Evolutionary conservation across 2,329 filamentous ascomycete species (phyloP), one percentile per base, ranked within the genome.

Genomic region (Phaeoacremonium minimum): DNA sequence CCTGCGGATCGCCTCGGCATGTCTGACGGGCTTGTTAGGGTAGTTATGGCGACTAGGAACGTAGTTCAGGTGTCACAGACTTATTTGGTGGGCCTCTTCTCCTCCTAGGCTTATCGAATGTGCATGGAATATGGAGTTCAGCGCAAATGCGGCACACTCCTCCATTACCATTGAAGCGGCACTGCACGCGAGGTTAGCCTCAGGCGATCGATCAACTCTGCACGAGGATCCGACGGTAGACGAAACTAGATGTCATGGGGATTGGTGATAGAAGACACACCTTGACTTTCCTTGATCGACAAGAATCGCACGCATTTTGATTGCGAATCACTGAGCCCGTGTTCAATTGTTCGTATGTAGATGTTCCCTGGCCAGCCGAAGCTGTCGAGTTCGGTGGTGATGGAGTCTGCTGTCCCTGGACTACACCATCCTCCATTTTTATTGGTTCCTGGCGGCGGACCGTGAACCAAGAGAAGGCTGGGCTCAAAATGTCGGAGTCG

Each of bases 221-320:
- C n/a, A 26, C 22, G 9, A 9, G 22, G 22, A 9, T 26, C 22
- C n/a, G 22, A 9, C n/a, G 22, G n/a, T n/a, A 26, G n/a, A n/a
- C 2, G 22, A n/a, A 26, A 26, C 22, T 9, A n/a, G 9, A 26
- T 26, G 22, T 9, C n/a, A n/a, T n/a, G n/a, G n/a, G n/a, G n/a
- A n/a, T n/a, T n/a, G n/a, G n/a, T n/a, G n/a, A n/a, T n/a, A n/a
- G 29, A 12, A 33, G 16, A 26, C 16, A 28, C 36, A 42, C 35
- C n/a, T 26, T 53, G 29, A 55, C 45, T 42, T 56, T 55, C 20
- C 55, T 42, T 11, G 46, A 35, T 16, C 55, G 47, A 28, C 55
- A 58, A 8, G 40, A 45, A 36, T 58, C 55, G 32, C 55, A 58
- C 6, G 55, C 55, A 16, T 52, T 53, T 34, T 52, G 46, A 22